Evolutionary conservation across 2,329 filamentous ascomycete genomes (phyloP), one percentile per base, ranked within the genome.

Genomic region (Aspergillus brunneoviolaceus): DNA sequence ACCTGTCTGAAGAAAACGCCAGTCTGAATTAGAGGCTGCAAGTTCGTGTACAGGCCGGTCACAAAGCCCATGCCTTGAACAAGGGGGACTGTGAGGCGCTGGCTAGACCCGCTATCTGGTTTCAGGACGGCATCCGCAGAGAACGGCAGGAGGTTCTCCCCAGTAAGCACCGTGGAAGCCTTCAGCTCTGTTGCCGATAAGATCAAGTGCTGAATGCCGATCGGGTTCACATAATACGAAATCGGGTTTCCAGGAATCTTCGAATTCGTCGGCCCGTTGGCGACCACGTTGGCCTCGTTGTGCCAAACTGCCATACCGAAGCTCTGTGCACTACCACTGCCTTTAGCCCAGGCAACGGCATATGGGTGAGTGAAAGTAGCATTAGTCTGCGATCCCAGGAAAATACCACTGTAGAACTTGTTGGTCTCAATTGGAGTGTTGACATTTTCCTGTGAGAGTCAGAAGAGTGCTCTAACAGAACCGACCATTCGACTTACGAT

Each of bases 11-110:
- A 96, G 61, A 88, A 89, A 1, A 95, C 84, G 1, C 86, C 87
- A 23, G 88, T 89, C 67, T 93, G 87, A 49, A 98, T 82, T 4
- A 88, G 71, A 0, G 94, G 94, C 7, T 86, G 87, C 0, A 86
- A 82, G 31, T 87, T 86, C 57, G 81, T 82, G 75, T 93, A 98
- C 19, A 89, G 75, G 0, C 83, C 93, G 4, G 93, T 97, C 19
- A 96, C 81, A 68, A 92, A 96, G 0, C 86, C 89, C 87, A 96
- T 95, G 11, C 95, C 95, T 71, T 98, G 94, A 0, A 96, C 87
- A 7, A 97, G 72, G 0, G 93, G 92, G 65, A 96, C 92, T 0
- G 85, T 88, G 21, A 98, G 83, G 1, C 84, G 80, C 0, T 89
- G 84, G 1, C 80, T 73, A 7, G 83, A 81, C 2, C 79, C 79